These are phyloP conservation scores for Amaranthus cruentus DNA, from an alignment of 148 eudicot species.

Conservation along the genomic window DNA sequence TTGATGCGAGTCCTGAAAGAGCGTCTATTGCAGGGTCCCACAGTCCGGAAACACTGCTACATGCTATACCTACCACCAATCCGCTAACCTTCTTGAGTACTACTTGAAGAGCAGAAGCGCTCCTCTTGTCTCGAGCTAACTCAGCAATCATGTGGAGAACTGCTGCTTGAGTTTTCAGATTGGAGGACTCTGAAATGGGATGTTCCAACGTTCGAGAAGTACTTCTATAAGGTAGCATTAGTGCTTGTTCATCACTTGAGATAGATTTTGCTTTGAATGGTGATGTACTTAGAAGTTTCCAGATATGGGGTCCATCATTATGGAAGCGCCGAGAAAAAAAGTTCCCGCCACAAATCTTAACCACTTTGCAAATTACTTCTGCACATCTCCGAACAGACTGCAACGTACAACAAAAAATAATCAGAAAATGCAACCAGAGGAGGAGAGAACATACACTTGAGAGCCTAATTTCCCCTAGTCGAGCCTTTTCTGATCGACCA, in stretches of 20 bases:
- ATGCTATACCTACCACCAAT: constrained; percentile 72
- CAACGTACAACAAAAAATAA: not conserved
- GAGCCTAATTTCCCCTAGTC: no score
- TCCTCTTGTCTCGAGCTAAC: constrained; percentile 58
- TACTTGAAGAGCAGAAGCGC: constrained; percentile 64
- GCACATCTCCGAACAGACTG: constrained; percentile 72
- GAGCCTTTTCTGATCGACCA: no score
- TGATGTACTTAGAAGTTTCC: constrained; percentile 74
- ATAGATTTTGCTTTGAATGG: constrained; percentile 58
- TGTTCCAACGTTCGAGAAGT: constrained; percentile 41
- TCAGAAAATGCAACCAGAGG: not conserved
- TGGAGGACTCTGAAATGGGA: constrained; percentile 57
- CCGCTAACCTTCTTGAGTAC: constrained; percentile 81
- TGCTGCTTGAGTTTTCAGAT: constrained; percentile 71
- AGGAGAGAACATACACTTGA: not conserved
- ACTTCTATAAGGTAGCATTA: constrained; percentile 77
- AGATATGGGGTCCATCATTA: constrained; percentile 66
- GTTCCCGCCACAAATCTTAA: constrained; percentile 74
- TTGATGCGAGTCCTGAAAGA: constrained; percentile 55
- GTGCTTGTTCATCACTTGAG: constrained; percentile 43
- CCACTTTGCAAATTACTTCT: constrained; percentile 46
- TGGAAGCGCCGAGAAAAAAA: constrained; percentile 88
- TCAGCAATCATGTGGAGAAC: constrained; percentile 77
- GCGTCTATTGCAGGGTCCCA: constrained; percentile 67
- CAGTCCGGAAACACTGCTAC: constrained; percentile 76